A percentile compares a stretch with the other conserved stretches of the same genome.
phyloP scores from a whole-genome alignment of 371 early-diverging fungal species.

The Apophysomyces ossiformis region DNA sequence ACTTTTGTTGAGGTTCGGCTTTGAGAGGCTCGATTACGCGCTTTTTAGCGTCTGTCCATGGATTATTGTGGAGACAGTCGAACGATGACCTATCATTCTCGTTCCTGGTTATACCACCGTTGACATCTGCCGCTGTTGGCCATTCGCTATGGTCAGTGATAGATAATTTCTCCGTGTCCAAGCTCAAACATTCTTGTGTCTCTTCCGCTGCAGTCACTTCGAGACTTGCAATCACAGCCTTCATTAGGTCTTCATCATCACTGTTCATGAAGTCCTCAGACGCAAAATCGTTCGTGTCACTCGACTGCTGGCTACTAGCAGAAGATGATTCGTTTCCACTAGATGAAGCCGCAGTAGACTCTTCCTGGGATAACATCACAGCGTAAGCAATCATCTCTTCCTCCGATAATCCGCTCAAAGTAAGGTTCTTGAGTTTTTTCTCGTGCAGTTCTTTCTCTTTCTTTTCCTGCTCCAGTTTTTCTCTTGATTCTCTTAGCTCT shows the following conservation, averaged over 20 bases:
- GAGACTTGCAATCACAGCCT: conserved; percentile 52
- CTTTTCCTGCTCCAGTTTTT: conserved; percentile 36
- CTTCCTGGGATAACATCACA: conserved; percentile 50
- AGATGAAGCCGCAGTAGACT: background rate
- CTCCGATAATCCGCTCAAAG: conserved; percentile 49
- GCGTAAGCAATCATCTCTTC: conserved; percentile 56
- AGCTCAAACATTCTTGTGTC: background rate
- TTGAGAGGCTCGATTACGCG: conserved; percentile 12
- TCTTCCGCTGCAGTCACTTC: conserved; percentile 17
- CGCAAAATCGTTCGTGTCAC: background rate
- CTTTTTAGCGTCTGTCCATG: conserved; percentile 21
- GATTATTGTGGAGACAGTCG: background rate
- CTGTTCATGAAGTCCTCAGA: conserved; percentile 25
- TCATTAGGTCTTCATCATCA: conserved; percentile 48
- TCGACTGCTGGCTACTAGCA: background rate
- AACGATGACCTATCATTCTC: background rate
- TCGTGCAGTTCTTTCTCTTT: conserved; percentile 32
- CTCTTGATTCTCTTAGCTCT: conserved; percentile 45
- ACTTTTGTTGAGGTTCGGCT: background rate
- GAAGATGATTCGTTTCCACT: background rate
- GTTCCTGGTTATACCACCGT: conserved; percentile 2
- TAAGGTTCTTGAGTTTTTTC: conserved; percentile 32
- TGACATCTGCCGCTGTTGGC: conserved; percentile 15
- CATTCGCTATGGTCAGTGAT: conserved; percentile 15
- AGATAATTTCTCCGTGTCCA: background rate